Percentiles rank a stretch among this genome's conserved stretches.
Evolutionary conservation across 2,329 filamentous ascomycete species (phyloP).

Genomic region (Neoascochyta sp.): DNA sequence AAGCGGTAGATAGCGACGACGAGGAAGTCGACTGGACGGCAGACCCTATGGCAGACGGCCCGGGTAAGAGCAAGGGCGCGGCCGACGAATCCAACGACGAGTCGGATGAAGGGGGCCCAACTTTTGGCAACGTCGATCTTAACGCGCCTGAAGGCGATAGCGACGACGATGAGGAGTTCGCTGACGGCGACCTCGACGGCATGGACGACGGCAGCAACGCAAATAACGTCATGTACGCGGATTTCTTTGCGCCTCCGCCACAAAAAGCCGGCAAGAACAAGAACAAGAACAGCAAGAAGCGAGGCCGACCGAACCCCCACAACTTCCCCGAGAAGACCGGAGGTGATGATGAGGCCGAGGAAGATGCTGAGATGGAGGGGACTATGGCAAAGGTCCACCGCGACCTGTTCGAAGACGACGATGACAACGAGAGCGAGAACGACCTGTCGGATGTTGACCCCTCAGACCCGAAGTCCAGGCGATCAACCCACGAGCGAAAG

Average conservation of each 20-base stretch:
- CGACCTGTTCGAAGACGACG: slow-evolving; percentile 77
- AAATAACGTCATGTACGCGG: slow-evolving; percentile 83
- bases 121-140: slow-evolving; percentile 75
- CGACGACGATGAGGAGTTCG: slow-evolving; percentile 59
- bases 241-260: slow-evolving; percentile 87
- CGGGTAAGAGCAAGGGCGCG: slow-evolving; percentile 32
- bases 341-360: slow-evolving; percentile 12
- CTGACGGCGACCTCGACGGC: slow-evolving; percentile 52
- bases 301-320: slow-evolving; percentile 54
- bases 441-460: slow-evolving; percentile 62
- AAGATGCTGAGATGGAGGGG: slow-evolving; percentile 66
- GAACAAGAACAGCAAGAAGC: slow-evolving; percentile 50
- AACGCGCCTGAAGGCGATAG: slow-evolving; percentile 68
- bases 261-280: slow-evolving; percentile 64
- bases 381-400: slow-evolving; percentile 84
- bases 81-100: slow-evolving; percentile 52
- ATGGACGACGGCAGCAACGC: slow-evolving; percentile 65
- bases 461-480: slow-evolving; percentile 66
- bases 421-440: slow-evolving; percentile 55
- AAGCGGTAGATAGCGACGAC: slow-evolving; percentile 69
- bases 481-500: slow-evolving; percentile 80
- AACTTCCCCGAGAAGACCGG: slow-evolving; percentile 41
- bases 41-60: slow-evolving; percentile 58
- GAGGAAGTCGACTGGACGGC: slow-evolving; percentile 85
- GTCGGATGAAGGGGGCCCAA: slow-evolving; percentile 72